phyloP scores from a whole-genome alignment of 2,329 filamentous ascomycete genomes.

The Colletotrichum filicis region DNA sequence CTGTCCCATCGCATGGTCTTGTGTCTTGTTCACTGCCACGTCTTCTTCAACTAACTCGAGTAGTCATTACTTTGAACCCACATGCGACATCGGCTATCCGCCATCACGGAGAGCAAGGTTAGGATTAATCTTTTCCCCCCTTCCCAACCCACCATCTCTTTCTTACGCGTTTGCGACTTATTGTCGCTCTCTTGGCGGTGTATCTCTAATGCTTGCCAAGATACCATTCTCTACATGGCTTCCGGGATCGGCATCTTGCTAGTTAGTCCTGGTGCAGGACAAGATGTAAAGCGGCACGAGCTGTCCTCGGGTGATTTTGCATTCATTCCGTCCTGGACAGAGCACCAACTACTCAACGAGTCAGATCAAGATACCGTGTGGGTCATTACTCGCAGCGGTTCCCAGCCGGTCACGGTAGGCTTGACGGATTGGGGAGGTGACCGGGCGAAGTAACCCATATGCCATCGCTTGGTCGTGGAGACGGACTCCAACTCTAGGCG shows the following conservation, averaged over 20 bases:
- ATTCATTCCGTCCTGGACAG: constrained; percentile 75
- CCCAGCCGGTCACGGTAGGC: constrained; percentile 70
- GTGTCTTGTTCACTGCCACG: not conserved
- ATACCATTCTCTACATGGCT: constrained; percentile 75
- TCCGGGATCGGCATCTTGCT: constrained; percentile 71
- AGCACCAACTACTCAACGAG: constrained; percentile 78
- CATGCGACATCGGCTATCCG: constrained; percentile 71
- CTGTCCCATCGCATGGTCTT: not conserved
- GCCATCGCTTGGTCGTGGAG: not conserved
- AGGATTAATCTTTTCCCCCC: constrained; percentile 34
- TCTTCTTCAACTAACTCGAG: constrained; percentile 38
- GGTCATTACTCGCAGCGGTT: constrained; percentile 72
- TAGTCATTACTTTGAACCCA: constrained; percentile 73
- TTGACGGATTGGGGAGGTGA: constrained; percentile 70
- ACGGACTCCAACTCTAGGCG: not conserved
- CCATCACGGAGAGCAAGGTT: constrained; percentile 77
- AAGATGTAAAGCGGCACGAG: constrained; percentile 62
- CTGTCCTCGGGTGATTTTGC: constrained; percentile 75
- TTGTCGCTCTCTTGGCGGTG: not conserved
- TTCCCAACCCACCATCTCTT: not conserved
- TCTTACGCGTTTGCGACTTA: not conserved
- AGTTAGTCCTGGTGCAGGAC: constrained; percentile 64
- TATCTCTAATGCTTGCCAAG: constrained; percentile 48
- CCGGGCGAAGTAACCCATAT: constrained; percentile 43
- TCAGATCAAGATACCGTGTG: constrained; percentile 70